Percentiles rank a stretch among this genome's conserved stretches.
These are phyloP conservation scores for Fusarium concolor DNA, from an alignment of 2,329 filamentous ascomycete genomes.

Conservation along the genomic window DNA sequence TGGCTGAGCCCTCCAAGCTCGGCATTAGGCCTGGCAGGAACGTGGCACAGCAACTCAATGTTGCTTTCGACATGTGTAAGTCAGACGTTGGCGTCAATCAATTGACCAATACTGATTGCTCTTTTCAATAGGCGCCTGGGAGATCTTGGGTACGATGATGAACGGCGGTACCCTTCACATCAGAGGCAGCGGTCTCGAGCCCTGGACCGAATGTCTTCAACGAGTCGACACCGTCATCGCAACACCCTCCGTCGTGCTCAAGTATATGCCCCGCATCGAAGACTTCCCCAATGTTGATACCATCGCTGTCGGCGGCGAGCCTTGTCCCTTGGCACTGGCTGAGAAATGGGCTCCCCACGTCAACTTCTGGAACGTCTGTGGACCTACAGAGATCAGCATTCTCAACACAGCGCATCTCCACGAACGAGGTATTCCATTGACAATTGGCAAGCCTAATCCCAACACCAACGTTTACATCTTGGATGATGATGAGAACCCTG, in stretches of 20 bases:
- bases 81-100: fast-evolving
- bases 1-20: conserved; percentile 30
- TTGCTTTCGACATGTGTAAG: conserved; percentile 39
- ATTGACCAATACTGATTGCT: neutral
- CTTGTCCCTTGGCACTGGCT: conserved; percentile 25
- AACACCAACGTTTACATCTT: conserved; percentile 67
- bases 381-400: conserved; percentile 34
- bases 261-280: conserved; percentile 26
- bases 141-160: conserved; percentile 35
- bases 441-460: conserved; percentile 53
- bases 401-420: conserved; percentile 35
- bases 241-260: conserved; percentile 30
- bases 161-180: conserved; percentile 36
- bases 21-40: conserved; percentile 25
- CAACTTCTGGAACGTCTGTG: conserved; percentile 35
- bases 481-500: conserved; percentile 58
- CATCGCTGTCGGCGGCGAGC: conserved; percentile 30
- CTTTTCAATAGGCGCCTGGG: conserved; percentile 21
- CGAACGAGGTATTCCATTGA: conserved; percentile 6
- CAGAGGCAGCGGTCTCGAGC: conserved; percentile 27
- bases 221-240: conserved; percentile 31
- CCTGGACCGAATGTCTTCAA: conserved; percentile 32
- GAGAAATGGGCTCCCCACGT: conserved; percentile 35
- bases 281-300: conserved; percentile 31
- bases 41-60: conserved; percentile 36